A percentile compares a stretch with the other conserved stretches of the same genome.
phyloP scores from a whole-genome alignment of 441 rosid genomes.

The Macaranga tanarius region DNA sequence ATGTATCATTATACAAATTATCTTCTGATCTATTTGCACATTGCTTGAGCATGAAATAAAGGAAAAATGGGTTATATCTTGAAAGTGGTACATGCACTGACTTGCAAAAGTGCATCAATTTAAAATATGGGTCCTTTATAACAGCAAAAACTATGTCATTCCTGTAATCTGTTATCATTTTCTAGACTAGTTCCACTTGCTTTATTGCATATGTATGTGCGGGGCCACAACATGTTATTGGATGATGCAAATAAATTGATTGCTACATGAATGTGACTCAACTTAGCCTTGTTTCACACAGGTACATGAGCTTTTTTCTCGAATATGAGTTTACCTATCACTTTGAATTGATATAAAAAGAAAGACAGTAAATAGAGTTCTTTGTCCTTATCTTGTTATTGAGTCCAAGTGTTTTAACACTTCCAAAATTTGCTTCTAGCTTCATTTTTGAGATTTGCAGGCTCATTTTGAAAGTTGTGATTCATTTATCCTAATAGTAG shows the following conservation, averaged over 20 bases:
- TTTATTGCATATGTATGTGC: not conserved
- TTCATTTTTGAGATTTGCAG: constrained; percentile 16
- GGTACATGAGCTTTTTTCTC: not conserved
- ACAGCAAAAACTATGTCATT: not conserved
- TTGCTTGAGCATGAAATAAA: not conserved
- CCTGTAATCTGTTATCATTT: not conserved
- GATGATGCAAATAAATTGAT: constrained; percentile 1
- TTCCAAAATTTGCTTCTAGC: constrained; percentile 2
- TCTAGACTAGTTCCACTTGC: not conserved
- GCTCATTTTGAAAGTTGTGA: constrained; percentile 3
- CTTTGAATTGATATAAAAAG: not conserved
- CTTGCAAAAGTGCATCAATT: not conserved
- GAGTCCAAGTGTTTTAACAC: not conserved
- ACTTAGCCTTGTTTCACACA: not conserved
- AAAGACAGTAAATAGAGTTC: not conserved
- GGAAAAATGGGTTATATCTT: not conserved
- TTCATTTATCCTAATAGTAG: constrained; percentile 7
- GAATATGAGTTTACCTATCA: not conserved
- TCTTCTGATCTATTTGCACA: not conserved
- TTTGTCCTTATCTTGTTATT: not conserved
- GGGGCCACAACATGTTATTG: not conserved
- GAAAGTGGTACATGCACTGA: not conserved
- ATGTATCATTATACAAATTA: not conserved
- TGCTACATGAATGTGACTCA: not conserved
- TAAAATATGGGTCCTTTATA: not conserved